Evolutionary conservation across 805 yeast species (phyloP).

Genomic region (Saturnispora gosingensis): DNA sequence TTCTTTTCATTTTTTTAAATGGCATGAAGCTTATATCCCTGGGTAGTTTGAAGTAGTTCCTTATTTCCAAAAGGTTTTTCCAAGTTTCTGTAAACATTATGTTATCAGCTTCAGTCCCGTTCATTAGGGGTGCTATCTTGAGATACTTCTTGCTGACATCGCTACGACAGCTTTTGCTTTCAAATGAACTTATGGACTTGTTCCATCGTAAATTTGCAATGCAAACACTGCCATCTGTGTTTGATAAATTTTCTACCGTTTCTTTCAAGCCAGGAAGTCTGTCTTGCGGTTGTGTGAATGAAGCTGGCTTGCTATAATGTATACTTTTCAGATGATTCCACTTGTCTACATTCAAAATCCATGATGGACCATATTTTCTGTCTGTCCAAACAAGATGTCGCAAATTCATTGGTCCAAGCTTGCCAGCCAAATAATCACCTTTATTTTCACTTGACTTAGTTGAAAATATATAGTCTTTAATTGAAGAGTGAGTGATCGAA

Average conservation of each 20-base stretch:
- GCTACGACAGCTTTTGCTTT: neutral
- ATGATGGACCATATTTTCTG: constrained; percentile 18
- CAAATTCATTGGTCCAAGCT: constrained; percentile 16
- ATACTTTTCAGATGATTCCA: neutral
- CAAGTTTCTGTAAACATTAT: constrained; percentile 5
- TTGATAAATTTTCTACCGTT: neutral
- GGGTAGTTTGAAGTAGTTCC: constrained; percentile 21
- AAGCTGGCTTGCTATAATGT: neutral
- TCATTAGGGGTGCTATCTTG: constrained; percentile 3
- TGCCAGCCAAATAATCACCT: constrained; percentile 23
- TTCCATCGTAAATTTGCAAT: neutral
- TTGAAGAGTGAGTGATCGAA: constrained; percentile 4
- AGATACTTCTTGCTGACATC: neutral
- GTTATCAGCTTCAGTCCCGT: neutral
- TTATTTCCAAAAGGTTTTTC: constrained; percentile 15
- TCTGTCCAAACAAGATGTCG: constrained; percentile 12
- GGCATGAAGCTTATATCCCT: constrained; percentile 17
- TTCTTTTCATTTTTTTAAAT: constrained; percentile 13
- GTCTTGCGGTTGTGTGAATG: neutral
- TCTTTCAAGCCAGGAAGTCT: neutral
- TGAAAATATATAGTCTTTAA: constrained; percentile 15
- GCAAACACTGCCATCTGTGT: neutral
- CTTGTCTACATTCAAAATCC: constrained; percentile 12
- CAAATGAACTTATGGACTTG: neutral
- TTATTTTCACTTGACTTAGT: neutral